Conservation (phyloP, 2,329 filamentous ascomycete species). For the Nigrospora sphaerica region DNA sequence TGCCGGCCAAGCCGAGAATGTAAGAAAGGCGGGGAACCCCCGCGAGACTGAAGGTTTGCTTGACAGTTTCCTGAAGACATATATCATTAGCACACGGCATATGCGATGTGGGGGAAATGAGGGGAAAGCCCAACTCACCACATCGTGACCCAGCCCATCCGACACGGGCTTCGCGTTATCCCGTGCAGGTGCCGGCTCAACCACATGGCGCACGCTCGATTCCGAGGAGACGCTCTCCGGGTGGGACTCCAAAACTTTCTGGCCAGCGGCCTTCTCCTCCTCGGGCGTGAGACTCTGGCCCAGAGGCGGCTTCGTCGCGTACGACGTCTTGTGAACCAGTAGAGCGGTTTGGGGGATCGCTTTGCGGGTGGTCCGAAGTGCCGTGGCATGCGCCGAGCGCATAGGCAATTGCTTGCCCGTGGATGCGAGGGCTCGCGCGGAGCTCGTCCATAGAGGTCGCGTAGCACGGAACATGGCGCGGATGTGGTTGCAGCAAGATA, state of each 20-base stretch:
- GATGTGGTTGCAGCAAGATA: neutral
- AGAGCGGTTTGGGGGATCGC: neutral
- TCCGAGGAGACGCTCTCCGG: constrained; percentile 54
- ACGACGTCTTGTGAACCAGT: constrained; percentile 13
- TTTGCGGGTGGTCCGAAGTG: too few relatives aligned
- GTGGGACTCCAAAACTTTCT: constrained; percentile 49
- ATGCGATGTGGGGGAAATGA: too few relatives aligned
- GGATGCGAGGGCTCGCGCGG: constrained; percentile 9
- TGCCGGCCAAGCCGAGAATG: constrained; percentile 65
- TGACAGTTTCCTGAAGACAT: constrained; percentile 48
- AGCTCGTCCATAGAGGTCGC: constrained; percentile 13
- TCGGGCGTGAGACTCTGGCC: constrained; percentile 43
- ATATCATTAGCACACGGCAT: too few relatives aligned
- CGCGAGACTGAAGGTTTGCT: constrained; percentile 60
- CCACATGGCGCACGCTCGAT: constrained; percentile 47
- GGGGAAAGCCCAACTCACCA: constrained; percentile 41
- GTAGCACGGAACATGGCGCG: constrained; percentile 19
- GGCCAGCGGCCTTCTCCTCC: constrained; percentile 44
- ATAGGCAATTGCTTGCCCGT: neutral
- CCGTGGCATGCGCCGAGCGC: too few relatives aligned
- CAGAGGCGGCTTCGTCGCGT: constrained; percentile 20
- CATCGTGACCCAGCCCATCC: constrained; percentile 34
- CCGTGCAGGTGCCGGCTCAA: constrained; percentile 26
- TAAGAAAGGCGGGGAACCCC: constrained; percentile 62
- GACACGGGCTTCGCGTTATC: constrained; percentile 14